Evolutionary conservation across 441 rosid genomes (phyloP), one percentile per base, ranked within the genome.

Genomic region (Erodium trifolium): DNA sequence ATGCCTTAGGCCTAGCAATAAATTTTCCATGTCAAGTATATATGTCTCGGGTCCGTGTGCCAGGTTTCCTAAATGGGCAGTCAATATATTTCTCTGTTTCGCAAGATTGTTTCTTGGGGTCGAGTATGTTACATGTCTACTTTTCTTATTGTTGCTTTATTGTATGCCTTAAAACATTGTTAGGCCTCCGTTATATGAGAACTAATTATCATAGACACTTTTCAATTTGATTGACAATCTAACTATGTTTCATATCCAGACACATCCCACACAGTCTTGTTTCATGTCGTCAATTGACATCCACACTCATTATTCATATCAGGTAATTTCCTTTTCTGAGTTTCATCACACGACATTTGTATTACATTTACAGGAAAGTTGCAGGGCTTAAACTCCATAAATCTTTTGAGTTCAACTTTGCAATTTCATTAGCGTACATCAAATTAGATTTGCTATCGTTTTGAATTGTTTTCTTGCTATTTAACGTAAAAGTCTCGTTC

Each of bases 221-320:
- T 29, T 70, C 37, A 59, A 60, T 55, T 7, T 13, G 3, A 66
- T 53, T 60, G 17, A 16, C 71, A 70, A 70, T 59, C 27, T 43
- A 60, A 55, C 53, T 7, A 17, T 78, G 69, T 59, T 70, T 71
- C 59, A 67, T 79, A 76, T 78, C 19, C 95, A 93, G 99, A 93
- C 99, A 0, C 99, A 93, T 86, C 99, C 99, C 18, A 85, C 99
- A 0, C 99, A 93, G 74, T 89, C 99, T 68, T 93, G 99, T 80
- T 93, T 93, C 87, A 93, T 93, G 99, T 93, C 99, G 37, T 91
- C 99, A 6, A 82, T 93, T 68, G 99, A 93, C 84, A 80, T 93
- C 72, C 99, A 93, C 79, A 91, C 99, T 39, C 99, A 93, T 79
- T 93, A 91, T 79, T 88, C 99, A 13, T 93, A 93, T 79, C 97